Conservation (phyloP, 2,329 filamentous ascomycete genomes). For the Aspergillus sp. region DNA sequence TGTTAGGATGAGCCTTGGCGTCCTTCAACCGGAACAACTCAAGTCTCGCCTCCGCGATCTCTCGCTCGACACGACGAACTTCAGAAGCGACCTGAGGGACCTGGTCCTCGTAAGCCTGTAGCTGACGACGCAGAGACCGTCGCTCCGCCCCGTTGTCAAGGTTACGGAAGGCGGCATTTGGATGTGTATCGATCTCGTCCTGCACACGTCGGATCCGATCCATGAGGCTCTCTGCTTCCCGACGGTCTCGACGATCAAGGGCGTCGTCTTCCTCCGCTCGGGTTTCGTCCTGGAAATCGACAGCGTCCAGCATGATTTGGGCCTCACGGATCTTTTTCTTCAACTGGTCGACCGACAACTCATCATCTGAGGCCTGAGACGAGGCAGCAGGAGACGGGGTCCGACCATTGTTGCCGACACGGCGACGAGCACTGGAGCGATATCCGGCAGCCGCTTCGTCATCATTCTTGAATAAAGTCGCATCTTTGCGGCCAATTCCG, state of each 20-base stretch:
- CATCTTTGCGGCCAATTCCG: conserved; percentile 75
- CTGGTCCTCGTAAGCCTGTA: conserved; percentile 84
- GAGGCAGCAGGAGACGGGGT: conserved; percentile 80
- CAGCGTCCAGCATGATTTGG: conserved; percentile 88
- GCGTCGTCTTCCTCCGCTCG: conserved; percentile 86
- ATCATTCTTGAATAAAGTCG: conserved; percentile 94
- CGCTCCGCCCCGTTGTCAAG: conserved; percentile 86
- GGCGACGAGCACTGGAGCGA: conserved; percentile 85
- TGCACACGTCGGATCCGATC: conserved; percentile 86
- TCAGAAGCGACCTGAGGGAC: conserved; percentile 89
- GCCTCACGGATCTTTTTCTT: conserved; percentile 92
- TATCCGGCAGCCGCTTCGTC: conserved; percentile 83
- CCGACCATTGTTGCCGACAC: conserved; percentile 65
- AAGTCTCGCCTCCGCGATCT: conserved; percentile 84
- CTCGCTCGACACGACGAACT: conserved; percentile 84
- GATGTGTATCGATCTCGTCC: conserved; percentile 90
- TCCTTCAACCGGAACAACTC: conserved; percentile 93
- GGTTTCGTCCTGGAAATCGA: conserved; percentile 93
- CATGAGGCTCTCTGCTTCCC: conserved; percentile 91
- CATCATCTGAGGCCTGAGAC: conserved; percentile 67
- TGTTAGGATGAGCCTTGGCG: conserved; percentile 83
- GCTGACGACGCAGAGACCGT: conserved; percentile 78
- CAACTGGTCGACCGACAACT: conserved; percentile 80
- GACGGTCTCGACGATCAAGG: conserved; percentile 82
- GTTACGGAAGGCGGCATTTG: conserved; percentile 67